phyloP scores from a whole-genome alignment of 306 rosid genomes.

The Dryas alaskensis region DNA sequence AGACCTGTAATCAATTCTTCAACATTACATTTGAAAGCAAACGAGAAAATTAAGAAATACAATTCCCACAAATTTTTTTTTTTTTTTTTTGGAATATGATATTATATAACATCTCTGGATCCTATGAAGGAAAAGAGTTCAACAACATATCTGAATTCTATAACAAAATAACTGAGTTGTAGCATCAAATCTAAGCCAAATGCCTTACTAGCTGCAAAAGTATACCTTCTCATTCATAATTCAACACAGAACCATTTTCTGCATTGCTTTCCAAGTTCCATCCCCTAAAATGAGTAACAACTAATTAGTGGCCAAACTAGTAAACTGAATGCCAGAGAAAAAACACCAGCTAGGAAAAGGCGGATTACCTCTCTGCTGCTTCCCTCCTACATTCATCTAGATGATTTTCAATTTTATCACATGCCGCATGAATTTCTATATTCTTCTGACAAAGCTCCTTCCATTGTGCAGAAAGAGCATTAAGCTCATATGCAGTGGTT shows the following conservation, averaged over 20 bases:
- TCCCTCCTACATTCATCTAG: constrained; percentile 56
- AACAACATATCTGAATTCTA: neutral
- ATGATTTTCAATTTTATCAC: constrained; percentile 56
- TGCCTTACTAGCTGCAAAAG: neutral
- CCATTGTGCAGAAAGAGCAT: constrained; percentile 86
- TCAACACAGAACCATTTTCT: constrained; percentile 45
- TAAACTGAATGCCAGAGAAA: constrained; percentile 20
- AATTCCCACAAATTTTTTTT: neutral
- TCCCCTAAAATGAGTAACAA: constrained; percentile 42
- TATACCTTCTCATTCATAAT: constrained; percentile 45
- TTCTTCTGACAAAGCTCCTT: constrained; percentile 83
- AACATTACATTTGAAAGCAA: neutral
- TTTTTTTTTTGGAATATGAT: neutral
- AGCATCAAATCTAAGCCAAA: constrained; percentile 18
- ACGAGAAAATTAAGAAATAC: neutral
- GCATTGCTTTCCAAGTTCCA: constrained; percentile 63
- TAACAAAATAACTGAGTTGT: constrained; percentile 12
- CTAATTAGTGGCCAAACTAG: constrained; percentile 18
- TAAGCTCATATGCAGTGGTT: constrained; percentile 89
- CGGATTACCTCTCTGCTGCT: constrained; percentile 62
- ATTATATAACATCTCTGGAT: neutral
- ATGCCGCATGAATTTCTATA: constrained; percentile 71
- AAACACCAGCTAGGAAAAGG: neutral
- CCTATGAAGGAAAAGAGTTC: neutral
- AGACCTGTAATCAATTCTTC: neutral